These are phyloP conservation scores for Oryza officinalis DNA, from an alignment of 176 grass and related monocot species.

Conservation along the genomic window DNA sequence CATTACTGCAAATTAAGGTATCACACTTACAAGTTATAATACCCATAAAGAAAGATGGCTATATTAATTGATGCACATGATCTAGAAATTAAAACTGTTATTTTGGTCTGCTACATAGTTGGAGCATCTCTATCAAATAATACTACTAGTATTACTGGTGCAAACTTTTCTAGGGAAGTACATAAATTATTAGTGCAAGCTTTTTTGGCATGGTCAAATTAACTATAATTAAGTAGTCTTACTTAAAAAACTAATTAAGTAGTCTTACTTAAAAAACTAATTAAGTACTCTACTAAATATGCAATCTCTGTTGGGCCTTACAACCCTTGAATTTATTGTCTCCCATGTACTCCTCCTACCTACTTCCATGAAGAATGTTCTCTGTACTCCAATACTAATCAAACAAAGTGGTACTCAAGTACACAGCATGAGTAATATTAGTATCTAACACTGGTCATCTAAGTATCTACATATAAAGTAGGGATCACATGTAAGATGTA, in stretches of 20 bases:
- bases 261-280: not conserved
- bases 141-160: not conserved
- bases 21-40: not conserved
- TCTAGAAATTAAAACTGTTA: not conserved
- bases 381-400: not conserved
- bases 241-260: not conserved
- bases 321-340: not conserved
- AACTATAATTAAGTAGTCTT: not conserved
- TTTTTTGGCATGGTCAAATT: not conserved
- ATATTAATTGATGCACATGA: not conserved
- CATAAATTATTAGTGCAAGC: not conserved
- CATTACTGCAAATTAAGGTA: not conserved
- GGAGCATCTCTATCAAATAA: not conserved
- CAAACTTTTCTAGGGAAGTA: too few species aligned
- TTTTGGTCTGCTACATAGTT: not conserved
- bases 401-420: not conserved
- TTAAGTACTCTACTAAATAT: not conserved
- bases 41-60: not conserved
- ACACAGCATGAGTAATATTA: not conserved
- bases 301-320: not conserved
- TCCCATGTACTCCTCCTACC: not conserved
- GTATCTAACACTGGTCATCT: not conserved
- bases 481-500: constrained; percentile 20
- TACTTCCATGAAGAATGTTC: not conserved
- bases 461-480: not conserved